These are phyloP conservation scores for Neonectria faginata DNA, from an alignment of 2,329 filamentous ascomycete species.

Conservation along the genomic window DNA sequence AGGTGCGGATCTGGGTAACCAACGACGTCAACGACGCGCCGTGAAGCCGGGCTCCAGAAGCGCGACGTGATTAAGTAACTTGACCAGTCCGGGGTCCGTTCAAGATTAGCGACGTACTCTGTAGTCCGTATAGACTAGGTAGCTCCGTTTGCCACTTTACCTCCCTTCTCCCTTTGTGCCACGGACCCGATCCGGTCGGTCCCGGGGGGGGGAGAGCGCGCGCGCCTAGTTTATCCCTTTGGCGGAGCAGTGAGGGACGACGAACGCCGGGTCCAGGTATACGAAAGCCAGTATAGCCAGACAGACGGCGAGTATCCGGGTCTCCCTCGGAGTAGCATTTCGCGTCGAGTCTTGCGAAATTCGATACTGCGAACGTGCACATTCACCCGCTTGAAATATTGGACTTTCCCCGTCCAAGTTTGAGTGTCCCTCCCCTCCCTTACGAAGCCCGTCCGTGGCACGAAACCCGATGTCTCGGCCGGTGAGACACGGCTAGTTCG, in stretches of 20 bases:
- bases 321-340: not conserved
- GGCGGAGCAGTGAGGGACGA: not conserved
- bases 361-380: constrained; percentile 5
- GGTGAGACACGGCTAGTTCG: constrained; percentile 2
- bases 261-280: not conserved
- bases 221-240: not conserved
- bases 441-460: not conserved
- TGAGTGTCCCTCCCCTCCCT: not conserved
- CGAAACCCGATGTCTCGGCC: constrained; percentile 12
- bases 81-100: not conserved
- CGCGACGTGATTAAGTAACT: not conserved
- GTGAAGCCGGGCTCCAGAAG: not conserved
- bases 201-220: not conserved
- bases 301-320: not conserved
- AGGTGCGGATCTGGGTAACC: not conserved
- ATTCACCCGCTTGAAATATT: not conserved
- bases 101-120: not conserved
- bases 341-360: constrained; percentile 3
- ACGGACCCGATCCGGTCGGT: not conserved
- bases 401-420: not conserved
- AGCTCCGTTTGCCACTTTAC: not conserved
- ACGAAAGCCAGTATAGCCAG: not conserved
- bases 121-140: not conserved
- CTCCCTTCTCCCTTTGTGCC: constrained; percentile 3
- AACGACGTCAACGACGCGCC: too few relatives aligned